phyloP scores from a whole-genome alignment of 306 rosid genomes.

The Abrus pulchellus region DNA sequence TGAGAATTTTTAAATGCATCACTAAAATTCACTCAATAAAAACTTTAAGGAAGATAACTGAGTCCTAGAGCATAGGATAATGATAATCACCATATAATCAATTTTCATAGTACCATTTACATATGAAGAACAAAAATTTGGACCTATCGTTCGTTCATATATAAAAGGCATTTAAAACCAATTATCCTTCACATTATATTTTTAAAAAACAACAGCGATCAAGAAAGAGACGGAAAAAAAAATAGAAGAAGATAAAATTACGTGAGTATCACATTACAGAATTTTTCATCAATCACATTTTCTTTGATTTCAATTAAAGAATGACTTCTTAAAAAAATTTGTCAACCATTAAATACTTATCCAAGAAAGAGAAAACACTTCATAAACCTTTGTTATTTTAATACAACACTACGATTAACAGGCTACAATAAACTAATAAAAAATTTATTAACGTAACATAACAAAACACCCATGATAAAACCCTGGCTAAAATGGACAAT shows the following conservation, averaged over 20 bases:
- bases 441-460: not conserved
- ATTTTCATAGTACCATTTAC: not conserved
- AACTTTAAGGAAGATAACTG: not conserved
- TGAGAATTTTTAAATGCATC: conserved; percentile 18
- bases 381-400: not conserved
- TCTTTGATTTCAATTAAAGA: not conserved
- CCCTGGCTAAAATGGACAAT: conserved; percentile 2
- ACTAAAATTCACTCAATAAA: conserved; percentile 8
- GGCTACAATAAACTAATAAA: not conserved
- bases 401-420: not conserved
- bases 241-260: not conserved
- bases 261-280: not conserved
- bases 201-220: not conserved
- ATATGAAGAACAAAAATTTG: not conserved
- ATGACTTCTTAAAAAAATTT: not conserved
- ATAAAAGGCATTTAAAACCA: not conserved
- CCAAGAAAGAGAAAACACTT: not conserved
- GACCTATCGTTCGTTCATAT: not conserved
- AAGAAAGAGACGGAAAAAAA: not conserved
- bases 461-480: not conserved
- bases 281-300: not conserved
- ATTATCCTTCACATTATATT: not conserved
- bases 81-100: not conserved
- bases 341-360: not conserved
- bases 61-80: not conserved